Percentiles rank a stretch among this genome's conserved stretches.
Evolutionary conservation across 2,329 filamentous ascomycete genomes (phyloP).

Genomic region (Coniochaeta ligniaria): DNA sequence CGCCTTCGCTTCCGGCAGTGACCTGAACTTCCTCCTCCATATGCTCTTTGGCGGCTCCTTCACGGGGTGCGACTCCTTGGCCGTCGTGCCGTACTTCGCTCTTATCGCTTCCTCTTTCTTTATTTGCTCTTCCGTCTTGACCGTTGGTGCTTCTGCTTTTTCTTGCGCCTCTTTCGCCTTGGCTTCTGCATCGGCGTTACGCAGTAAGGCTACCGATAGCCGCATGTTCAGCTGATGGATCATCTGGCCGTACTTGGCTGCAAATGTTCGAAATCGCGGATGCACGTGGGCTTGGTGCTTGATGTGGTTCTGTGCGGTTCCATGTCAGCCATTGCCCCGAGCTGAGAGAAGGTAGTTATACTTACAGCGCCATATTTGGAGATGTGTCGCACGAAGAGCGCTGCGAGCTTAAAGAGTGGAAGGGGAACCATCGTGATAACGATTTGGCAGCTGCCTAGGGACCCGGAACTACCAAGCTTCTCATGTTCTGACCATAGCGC

Average conservation of each 20-base stretch:
- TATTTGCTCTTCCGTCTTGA: conserved; percentile 56
- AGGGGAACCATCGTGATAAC: conserved; percentile 49
- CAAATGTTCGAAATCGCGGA: conserved; percentile 50
- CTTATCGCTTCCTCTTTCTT: conserved; percentile 44
- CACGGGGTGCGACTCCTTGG: conserved; percentile 31
- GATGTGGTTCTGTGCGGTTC: conserved; percentile 51
- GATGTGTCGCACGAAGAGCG: conserved; percentile 57
- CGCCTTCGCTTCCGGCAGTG: conserved; percentile 57
- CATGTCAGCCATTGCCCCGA: conserved; percentile 4
- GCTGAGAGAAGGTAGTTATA: neutral
- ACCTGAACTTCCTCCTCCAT: conserved; percentile 55
- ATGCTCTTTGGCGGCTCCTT: conserved; percentile 32
- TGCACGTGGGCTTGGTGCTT: conserved; percentile 61
- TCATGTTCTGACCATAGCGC: neutral
- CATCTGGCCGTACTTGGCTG: conserved; percentile 53
- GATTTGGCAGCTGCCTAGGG: neutral
- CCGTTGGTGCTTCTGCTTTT: conserved; percentile 55
- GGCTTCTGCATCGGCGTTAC: conserved; percentile 49
- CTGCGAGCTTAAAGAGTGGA: conserved; percentile 59
- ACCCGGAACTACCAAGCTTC: neutral
- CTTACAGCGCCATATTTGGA: conserved; percentile 64
- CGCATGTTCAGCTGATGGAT: conserved; percentile 65
- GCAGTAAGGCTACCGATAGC: conserved; percentile 50
- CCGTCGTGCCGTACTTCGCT: conserved; percentile 32
- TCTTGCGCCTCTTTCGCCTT: conserved; percentile 55